Evolutionary conservation across 805 yeast species (phyloP), one percentile per base, ranked within the genome.

Genomic region (Saturnispora diversa): DNA sequence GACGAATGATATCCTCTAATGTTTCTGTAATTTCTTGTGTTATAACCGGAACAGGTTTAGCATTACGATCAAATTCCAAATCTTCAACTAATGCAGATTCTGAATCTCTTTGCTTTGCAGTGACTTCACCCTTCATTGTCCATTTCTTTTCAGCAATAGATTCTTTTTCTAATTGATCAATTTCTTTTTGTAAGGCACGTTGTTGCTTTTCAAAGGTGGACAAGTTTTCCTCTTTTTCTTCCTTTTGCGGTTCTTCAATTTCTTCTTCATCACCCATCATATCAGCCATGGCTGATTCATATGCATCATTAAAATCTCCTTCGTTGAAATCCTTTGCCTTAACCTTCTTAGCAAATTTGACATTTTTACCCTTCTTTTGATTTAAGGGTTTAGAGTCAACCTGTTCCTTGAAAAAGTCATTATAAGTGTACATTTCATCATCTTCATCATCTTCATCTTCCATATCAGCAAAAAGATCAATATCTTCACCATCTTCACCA

Each of bases 41-140:
- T 42, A 88, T 84, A 6, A 88, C 87, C 0, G 98, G 98, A 4
- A 87, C 97, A 0, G 98, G 96, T 53, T 90, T 90, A 7, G 96
- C 78, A 6, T 87, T 84, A 54, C 97, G 74, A 52, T 90, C 98
- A 54, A 90, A 92, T 50, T 87, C 94, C 40, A 90, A 65, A 31
- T 74, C 86, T 52, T 84, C 95, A 31, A 79, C 80, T 43, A 92
- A 60, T 29, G 92, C 66, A 1, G 97, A 80, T 64, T 92, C 96
- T 32, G 69, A 67, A 6, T 94, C 95, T 56, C 98, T 72, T 49
- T 80, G 82, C 46, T 72, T 76, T 2, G 87, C 84, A 43, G 74
- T 72, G 2, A 85, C 87, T 63, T 92, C 98, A 63, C 98, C 98
- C 52, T 79, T 82, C 75, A 90, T 71, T 6, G 95, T 77, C 98